Base-by-base conservation (phyloP, 257 asterid genomes). In the Solanum rostratum region DNA sequence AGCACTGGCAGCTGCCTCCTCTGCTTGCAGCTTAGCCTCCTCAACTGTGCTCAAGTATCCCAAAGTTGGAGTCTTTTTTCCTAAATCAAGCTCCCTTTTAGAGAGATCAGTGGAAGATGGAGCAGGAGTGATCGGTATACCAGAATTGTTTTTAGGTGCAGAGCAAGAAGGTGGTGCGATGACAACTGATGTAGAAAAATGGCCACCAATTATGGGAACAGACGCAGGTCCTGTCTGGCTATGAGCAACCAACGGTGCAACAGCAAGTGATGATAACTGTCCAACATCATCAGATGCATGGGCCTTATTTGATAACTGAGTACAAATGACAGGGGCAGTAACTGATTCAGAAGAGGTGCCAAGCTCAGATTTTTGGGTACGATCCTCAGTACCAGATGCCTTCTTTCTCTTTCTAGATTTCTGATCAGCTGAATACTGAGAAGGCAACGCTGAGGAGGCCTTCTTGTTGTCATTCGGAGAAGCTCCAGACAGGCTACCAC, bases 1-100 rank as follows among this genome's bases (percentile, higher is more conserved):
- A 85, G 99, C 99, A 87, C 92, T 89, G 3, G 88, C 87, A 45
- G 96, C 94, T 84, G 99, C 99, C 88, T 89, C 94, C 87, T 94
- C 95, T 10, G 99, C 99, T 30, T 92, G 95, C 88, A 89, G 85
- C 94, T 90, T 95, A 63, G 98, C 99, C 86, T 92, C 97, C 90
- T 92, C 93, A 81, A 94, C 95, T 84, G 92, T 91, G 87, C 88
- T 89, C 60, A 88, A 83, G 80, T 90, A 93, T 85, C 88, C 96
- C 15, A 83, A 29, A 86, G 53, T 81, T 71, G 84, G 63, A 10
- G 88, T 85, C 85, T 88, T 91, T 88, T 90, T 94, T 71, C 92
- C 96, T 60, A 80, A 65, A 84, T 60, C 45, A 82, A 90, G 92
- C 82, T 86, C 89, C 73, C 87, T 89, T 39, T 80, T 91, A 55